These are phyloP conservation scores for Candida coleopterorum DNA, from an alignment of 805 yeast genomes.

Conservation along the genomic window DNA sequence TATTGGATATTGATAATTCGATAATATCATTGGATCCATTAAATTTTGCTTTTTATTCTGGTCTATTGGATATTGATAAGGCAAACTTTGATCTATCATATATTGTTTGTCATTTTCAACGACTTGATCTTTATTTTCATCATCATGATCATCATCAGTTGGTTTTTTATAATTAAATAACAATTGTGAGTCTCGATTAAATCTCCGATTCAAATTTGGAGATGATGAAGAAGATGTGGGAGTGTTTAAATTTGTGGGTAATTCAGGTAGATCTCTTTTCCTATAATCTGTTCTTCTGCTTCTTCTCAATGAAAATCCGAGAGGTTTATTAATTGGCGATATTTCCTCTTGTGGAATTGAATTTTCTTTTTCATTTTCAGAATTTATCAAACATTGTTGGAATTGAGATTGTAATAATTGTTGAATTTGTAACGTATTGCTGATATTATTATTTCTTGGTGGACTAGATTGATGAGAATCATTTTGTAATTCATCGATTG, in stretches of 20 bases:
- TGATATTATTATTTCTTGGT: constrained; percentile 1
- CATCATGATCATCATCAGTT: too few species aligned
- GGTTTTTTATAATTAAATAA: constrained; percentile 33
- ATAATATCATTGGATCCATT: neutral
- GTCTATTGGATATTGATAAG: too few species aligned
- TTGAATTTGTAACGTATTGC: constrained; percentile 8
- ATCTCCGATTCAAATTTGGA: neutral
- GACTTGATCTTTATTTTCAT: too few species aligned
- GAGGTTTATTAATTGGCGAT: neutral
- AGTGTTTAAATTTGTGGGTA: neutral
- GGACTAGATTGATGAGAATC: neutral
- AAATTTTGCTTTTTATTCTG: too few species aligned
- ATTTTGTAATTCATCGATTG: constrained; percentile 27
- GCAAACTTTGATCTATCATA: neutral
- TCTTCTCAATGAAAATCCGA: constrained; percentile 13
- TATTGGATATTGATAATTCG: too few species aligned
- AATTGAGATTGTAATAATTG: constrained; percentile 16
- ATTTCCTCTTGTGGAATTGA: neutral
- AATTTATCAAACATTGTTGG: constrained; percentile 11
- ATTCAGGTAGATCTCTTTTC: constrained; percentile 16
- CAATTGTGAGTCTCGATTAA: constrained; percentile 23
- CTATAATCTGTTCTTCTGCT: constrained; percentile 38
- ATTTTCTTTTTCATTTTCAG: constrained; percentile 16
- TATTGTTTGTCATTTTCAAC: too few species aligned
- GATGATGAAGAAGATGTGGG: constrained; percentile 4